Evolutionary conservation across 1,284 basidiomycete species (phyloP).

Genomic region (Mixia osmundae): DNA sequence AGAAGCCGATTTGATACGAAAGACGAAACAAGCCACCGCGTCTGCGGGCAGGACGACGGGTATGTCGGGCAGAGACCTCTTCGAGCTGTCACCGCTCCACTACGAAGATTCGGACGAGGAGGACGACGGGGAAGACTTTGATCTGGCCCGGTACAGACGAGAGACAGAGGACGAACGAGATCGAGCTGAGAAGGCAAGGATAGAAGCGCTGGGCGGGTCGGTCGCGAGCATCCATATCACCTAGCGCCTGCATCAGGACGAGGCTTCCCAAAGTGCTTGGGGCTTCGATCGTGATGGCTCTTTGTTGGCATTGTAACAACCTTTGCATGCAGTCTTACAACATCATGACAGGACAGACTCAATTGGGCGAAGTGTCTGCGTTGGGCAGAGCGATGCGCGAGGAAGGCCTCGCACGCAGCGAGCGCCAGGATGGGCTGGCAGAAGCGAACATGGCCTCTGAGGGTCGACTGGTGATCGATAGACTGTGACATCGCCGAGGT

Average conservation of each 20-base stretch:
- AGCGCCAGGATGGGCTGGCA: too few species aligned
- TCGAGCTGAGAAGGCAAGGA: slow-evolving; percentile 10
- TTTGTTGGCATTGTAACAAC: too few species aligned
- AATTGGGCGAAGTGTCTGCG: too few species aligned
- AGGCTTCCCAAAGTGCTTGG: too few species aligned
- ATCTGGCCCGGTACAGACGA: slow-evolving; percentile 37
- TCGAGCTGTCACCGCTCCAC: slow-evolving; percentile 20
- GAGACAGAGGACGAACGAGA: slow-evolving; percentile 34
- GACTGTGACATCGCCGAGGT: too few species aligned
- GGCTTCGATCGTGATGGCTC: too few species aligned
- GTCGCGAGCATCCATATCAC: background rate
- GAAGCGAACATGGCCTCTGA: too few species aligned
- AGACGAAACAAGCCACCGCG: slow-evolving; percentile 61
- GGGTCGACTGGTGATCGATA: too few species aligned
- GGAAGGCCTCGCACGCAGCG: too few species aligned
- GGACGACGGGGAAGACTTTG: slow-evolving; percentile 45
- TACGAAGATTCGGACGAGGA: slow-evolving; percentile 30
- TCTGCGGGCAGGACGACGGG: slow-evolving; percentile 77
- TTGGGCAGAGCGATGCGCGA: too few species aligned
- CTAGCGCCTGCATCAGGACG: background rate
- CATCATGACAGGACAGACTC: too few species aligned
- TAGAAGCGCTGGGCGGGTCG: background rate
- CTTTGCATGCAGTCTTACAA: too few species aligned
- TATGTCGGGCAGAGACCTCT: slow-evolving; percentile 87
- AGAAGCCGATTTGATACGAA: slow-evolving; percentile 51